phyloP scores from a whole-genome alignment of 495 filamentous ascomycete genomes.

The Aspergillus campestris region DNA sequence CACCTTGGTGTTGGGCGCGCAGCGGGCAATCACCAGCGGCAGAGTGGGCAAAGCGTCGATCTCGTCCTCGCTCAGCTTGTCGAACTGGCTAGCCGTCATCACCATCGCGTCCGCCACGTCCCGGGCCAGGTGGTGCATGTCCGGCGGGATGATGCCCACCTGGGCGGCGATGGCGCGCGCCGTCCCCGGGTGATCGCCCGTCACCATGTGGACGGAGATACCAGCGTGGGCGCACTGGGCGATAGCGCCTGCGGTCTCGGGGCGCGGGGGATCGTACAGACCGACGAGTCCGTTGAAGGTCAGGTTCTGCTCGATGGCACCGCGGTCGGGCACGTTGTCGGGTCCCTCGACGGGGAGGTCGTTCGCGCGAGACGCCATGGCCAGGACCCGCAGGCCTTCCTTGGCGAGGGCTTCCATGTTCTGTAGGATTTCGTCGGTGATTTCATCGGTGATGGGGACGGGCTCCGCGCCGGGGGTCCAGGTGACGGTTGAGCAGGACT shows the following conservation, averaged over 20 bases:
- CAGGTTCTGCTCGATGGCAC: constrained; percentile 50
- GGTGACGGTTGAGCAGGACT: constrained; percentile 51
- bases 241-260: constrained; percentile 44
- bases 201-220: constrained; percentile 72
- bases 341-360: constrained; percentile 18
- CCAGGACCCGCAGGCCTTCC: constrained; percentile 58
- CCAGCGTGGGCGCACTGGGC: constrained; percentile 53
- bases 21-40: constrained; percentile 63
- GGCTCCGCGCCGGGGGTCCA: constrained; percentile 30
- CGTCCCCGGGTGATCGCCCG: constrained; percentile 60
- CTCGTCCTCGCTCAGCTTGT: constrained; percentile 52
- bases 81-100: constrained; percentile 64
- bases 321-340: constrained; percentile 40
- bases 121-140: constrained; percentile 40
- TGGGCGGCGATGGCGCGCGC: constrained; percentile 56
- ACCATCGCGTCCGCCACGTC: constrained; percentile 56
- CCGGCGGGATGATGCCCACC: constrained; percentile 57
- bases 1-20: constrained; percentile 64
- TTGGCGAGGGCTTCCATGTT: constrained; percentile 59
- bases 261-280: constrained; percentile 65
- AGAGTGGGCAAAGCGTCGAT: constrained; percentile 58
- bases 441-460: constrained; percentile 31
- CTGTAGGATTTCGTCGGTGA: constrained; percentile 42
- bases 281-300: constrained; percentile 60
- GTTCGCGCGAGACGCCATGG: constrained; percentile 45